Evolutionary conservation across 345 rosid species (phyloP), one percentile per base, ranked within the genome.

Genomic region (Acer yangbiense): DNA sequence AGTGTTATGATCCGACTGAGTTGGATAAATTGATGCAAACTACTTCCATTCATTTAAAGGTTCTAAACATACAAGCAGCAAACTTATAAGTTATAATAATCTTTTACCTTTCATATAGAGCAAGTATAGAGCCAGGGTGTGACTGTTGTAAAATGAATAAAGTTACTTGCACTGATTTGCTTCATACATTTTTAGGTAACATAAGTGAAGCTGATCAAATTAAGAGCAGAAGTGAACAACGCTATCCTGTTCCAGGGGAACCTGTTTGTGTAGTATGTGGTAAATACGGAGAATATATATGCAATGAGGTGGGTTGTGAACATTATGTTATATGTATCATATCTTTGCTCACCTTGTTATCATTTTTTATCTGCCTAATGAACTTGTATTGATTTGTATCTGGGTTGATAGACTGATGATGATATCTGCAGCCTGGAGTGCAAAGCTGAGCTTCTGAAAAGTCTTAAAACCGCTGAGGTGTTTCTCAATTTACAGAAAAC

Each of bases 371-470:
- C 10, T 62, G 60, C 63, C 25, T 20, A 20, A 11, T 79, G 39
- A 63, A 43, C 17, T 72, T 43, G 32, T 69, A n/a, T 64, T 44
- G n/a, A 68, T 57, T 25, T 75, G 13, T 83, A 44, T 63, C 5
- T 78, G 68, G 69, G 57, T 66, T 79, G 65, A 71, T 80, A 92
- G 96, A 92, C 94, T 2, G 89, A 90, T 71, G 94, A 90, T 72
- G 96, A 92, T 76, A 85, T 92, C 79, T 92, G 96, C 87, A 90
- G 92, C 83, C 57, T 84, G 81, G 96, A 92, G 75, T 92, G 96
- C 82, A 92, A 92, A 81, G 83, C 80, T 41, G 87, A 81, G 77
- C 91, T 90, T 79, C 65, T 92, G 79, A 85, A 20, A 79, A 83
- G 83, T 76, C 85, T 83, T 69, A 79, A 81, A 77, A 68, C 55